Percentiles rank a stretch among this genome's conserved stretches.
Evolutionary conservation across 306 rosid genomes (phyloP).

Genomic region (Lithocarpus polystachyus): DNA sequence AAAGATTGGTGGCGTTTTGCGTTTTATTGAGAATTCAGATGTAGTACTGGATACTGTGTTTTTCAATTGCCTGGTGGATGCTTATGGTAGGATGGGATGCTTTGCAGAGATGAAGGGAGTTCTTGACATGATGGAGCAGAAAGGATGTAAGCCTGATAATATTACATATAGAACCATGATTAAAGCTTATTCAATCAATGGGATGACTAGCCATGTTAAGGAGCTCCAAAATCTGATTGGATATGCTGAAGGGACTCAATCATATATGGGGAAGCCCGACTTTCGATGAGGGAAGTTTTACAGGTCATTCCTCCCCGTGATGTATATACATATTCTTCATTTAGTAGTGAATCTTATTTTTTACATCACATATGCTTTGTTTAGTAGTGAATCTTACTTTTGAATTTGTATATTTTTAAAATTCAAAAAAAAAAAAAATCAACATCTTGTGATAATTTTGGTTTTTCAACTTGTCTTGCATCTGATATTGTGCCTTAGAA

Average conservation of each 20-base stretch:
- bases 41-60: conserved; percentile 61
- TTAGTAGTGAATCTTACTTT: neutral
- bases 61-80: conserved; percentile 86
- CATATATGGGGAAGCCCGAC: conserved; percentile 62
- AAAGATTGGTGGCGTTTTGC: conserved; percentile 61
- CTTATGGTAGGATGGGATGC: conserved; percentile 72
- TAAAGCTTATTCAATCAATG: conserved; percentile 68
- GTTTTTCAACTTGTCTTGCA: neutral
- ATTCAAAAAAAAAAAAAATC: neutral
- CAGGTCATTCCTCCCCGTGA: neutral
- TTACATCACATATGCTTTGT: neutral
- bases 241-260: conserved; percentile 38
- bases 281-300: conserved; percentile 31
- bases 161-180: conserved; percentile 89
- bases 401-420: neutral
- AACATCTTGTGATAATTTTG: neutral
- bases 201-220: conserved; percentile 67
- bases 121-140: conserved; percentile 71
- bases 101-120: conserved; percentile 73
- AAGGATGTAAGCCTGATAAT: conserved; percentile 73
- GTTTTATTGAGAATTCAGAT: conserved; percentile 76
- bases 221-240: conserved; percentile 53
- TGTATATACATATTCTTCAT: neutral
- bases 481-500: neutral
- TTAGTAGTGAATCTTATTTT: neutral